A percentile compares a stretch with the other conserved stretches of the same genome.
These are phyloP conservation scores for Malassezia obtusa DNA, from an alignment of 1,284 basidiomycete species.

Conservation along the genomic window DNA sequence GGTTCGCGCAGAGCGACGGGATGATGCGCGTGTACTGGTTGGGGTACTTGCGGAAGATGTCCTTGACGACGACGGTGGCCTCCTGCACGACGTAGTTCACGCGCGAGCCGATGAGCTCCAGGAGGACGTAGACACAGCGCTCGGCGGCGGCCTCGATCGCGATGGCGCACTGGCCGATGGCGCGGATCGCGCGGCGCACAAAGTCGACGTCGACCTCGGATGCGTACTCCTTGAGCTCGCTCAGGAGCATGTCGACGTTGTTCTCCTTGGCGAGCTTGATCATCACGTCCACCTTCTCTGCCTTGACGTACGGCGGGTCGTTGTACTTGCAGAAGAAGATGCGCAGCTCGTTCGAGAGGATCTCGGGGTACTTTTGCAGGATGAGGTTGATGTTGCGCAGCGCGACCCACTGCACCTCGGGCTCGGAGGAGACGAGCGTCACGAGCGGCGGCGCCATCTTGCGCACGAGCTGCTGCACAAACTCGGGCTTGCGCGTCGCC, in stretches of 20 bases:
- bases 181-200: constrained; percentile 82
- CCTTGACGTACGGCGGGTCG: constrained; percentile 93
- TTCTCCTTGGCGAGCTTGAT: constrained; percentile 79
- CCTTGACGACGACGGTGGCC: constrained; percentile 97
- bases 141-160: constrained; percentile 88
- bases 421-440: constrained; percentile 56
- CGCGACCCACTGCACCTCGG: constrained; percentile 86
- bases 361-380: constrained; percentile 78
- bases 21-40: constrained; percentile 93
- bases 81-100: constrained; percentile 98
- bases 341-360: constrained; percentile 87
- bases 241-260: constrained; percentile 86
- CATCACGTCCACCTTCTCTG: constrained; percentile 98
- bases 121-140: constrained; percentile 82
- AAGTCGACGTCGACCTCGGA: constrained; percentile 98
- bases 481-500: constrained; percentile 61
- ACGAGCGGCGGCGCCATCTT: constrained; percentile 96
- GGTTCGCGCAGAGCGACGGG: constrained; percentile 81
- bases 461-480: constrained; percentile 73
- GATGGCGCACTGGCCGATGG: constrained; percentile 90
- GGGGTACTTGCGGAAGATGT: constrained; percentile 98
- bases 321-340: constrained; percentile 99
- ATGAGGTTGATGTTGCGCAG: constrained; percentile 92
- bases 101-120: constrained; percentile 81
- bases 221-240: constrained; percentile 94